Base-by-base conservation (phyloP, 2,329 filamentous ascomycete genomes). In the Blastomyces percursus region DNA sequence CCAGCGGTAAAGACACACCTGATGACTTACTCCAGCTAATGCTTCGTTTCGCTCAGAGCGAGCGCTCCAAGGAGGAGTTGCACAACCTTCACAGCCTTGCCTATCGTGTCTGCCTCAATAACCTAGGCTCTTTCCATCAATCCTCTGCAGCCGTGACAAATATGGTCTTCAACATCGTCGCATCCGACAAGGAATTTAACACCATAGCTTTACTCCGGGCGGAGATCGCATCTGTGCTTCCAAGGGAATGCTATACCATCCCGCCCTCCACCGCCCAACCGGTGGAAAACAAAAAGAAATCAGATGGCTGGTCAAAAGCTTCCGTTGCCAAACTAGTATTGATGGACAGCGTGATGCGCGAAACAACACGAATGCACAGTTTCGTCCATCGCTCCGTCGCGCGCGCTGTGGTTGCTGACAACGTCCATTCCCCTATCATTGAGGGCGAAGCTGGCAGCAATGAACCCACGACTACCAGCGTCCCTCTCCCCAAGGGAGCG, bases 1-100 rank as follows among this genome's bases (percentile, higher is more conserved):
- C 9, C 16, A 69, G 70, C 56, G 68, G 67, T 1, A 69, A 63
- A 21, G 66, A 70, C 11, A 64, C 72, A 54, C 75, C 76, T 0
- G 69, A 73, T 14, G 78, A 80, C 48, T 71, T 74, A 21, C 56
- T 79, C 2, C 77, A 79, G 64, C 74, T 76, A 68, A 78, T 79
- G 73, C 64, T 79, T 3, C 70, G 71, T 4, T 78, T 71, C 56
- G 78, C 73, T 1, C 55, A 71, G n/a, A 71, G 71, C 24, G 69
- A 79, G 54, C 72, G 77, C 0, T 74, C 71, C 0, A 60, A 75
- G 0, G 77, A 80, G 64, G 77, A 80, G 64, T 68, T 75, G 1
- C 64, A 70, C 9, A 64, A 67, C 61, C 51, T 67, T 2, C 32
- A 63, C 24, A 62, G 50, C 44, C 64, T 72, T 32, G 63, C 67